Conservation (phyloP, 169 alveolate species). For the Eimeria zaria region DNA sequence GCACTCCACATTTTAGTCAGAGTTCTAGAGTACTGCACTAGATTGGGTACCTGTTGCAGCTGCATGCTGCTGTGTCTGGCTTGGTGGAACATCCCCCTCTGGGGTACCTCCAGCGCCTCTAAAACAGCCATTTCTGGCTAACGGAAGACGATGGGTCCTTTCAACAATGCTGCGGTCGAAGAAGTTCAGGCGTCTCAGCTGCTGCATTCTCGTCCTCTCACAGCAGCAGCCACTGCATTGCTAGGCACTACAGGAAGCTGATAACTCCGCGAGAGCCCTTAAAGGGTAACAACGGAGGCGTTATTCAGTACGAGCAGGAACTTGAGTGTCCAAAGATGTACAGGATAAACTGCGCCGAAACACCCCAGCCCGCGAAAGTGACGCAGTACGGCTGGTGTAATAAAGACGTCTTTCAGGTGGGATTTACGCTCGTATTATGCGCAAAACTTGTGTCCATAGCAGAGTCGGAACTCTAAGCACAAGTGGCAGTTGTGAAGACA, state of each 20-base stretch:
- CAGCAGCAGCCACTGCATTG: neutral
- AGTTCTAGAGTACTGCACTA: neutral
- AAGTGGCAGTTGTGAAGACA: neutral
- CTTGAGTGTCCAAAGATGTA: neutral
- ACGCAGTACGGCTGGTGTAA: neutral
- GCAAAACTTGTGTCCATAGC: neutral
- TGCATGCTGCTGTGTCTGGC: conserved; percentile 49
- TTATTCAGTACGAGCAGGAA: neutral
- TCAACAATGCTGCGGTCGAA: conserved; percentile 77
- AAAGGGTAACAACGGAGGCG: neutral
- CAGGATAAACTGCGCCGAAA: neutral
- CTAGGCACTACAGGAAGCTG: neutral
- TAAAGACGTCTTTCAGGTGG: neutral
- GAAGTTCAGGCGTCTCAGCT: conserved; percentile 78
- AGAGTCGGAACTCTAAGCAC: neutral
- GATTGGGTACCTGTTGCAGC: conserved; percentile 25
- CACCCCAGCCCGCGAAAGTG: neutral
- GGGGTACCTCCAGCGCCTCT: neutral
- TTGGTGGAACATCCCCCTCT: neutral
- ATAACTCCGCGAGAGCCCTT: neutral
- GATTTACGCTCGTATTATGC: neutral
- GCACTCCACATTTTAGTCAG: neutral
- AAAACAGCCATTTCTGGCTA: neutral
- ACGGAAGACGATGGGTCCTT: neutral
- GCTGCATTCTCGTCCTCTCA: conserved; percentile 61